These are phyloP conservation scores for Tuber borchii DNA, from an alignment of 495 filamentous ascomycete genomes.

Conservation along the genomic window DNA sequence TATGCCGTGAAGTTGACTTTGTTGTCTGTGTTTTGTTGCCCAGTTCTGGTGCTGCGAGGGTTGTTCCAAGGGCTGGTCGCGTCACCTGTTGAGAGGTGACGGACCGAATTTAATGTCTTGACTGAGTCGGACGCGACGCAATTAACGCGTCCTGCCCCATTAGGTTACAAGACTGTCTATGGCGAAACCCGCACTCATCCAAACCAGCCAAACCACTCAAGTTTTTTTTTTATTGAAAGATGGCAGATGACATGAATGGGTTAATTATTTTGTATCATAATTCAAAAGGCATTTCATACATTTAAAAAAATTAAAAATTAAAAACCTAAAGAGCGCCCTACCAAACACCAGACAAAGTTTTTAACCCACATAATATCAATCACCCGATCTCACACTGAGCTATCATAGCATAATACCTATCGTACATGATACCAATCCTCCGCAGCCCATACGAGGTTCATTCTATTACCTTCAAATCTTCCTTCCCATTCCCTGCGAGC, in stretches of 20 bases:
- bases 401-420: not conserved
- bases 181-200: not conserved
- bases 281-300: constrained; percentile 1
- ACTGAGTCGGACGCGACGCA: constrained; percentile 16
- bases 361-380: not conserved
- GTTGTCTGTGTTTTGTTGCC: not conserved
- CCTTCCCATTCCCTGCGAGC: not conserved
- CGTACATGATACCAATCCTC: not conserved
- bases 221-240: not conserved
- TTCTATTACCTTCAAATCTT: not conserved
- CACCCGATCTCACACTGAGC: not conserved
- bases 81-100: not conserved
- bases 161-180: not conserved
- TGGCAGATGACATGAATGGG: not conserved
- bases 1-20: not conserved
- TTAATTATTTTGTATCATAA: not conserved
- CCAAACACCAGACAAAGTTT: not conserved
- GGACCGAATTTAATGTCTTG: not conserved
- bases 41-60: not conserved
- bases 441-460: not conserved
- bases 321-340: not conserved
- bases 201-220: not conserved
- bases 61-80: not conserved
- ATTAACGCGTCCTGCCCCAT: constrained; percentile 23
- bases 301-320: too few species aligned